Percentiles rank a stretch among this genome's conserved stretches.
These are phyloP conservation scores for Adiantum capillusveneris DNA, from an alignment of 75 land plant genomes.

Conservation along the genomic window DNA sequence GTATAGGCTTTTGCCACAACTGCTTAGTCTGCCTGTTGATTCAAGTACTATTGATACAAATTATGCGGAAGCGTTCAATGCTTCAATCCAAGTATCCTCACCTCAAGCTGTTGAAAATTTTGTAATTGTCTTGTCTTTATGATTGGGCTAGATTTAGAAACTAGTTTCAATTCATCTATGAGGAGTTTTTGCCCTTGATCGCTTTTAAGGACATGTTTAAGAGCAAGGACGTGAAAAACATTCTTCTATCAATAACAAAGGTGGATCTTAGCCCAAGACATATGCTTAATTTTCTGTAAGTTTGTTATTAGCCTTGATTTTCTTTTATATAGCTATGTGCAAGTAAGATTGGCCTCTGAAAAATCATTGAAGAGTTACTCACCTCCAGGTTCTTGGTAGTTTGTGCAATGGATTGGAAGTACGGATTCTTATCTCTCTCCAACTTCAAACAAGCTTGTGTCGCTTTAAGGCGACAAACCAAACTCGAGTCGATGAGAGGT, in stretches of 20 bases:
- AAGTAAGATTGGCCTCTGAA: too few species aligned
- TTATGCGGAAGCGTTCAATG: slow-evolving; percentile 52
- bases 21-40: slow-evolving; percentile 60
- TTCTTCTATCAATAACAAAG: slow-evolving; percentile 22
- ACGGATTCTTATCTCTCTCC: slow-evolving; percentile 58
- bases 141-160: too few species aligned
- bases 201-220: slow-evolving; percentile 44
- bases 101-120: too few species aligned
- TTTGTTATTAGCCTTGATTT: neutral
- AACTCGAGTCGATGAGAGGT: slow-evolving; percentile 62
- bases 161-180: too few species aligned
- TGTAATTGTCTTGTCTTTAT: too few species aligned
- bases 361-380: too few species aligned
- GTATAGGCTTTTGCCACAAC: slow-evolving; percentile 67
- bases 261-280: slow-evolving; percentile 34
- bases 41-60: slow-evolving; percentile 34
- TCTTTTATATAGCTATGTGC: neutral
- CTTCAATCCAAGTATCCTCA: neutral
- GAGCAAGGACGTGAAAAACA: slow-evolving; percentile 43
- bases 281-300: slow-evolving; percentile 35
- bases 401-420: slow-evolving; percentile 41
- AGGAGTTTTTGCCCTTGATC: slow-evolving; percentile 28
- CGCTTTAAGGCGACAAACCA: slow-evolving; percentile 52
- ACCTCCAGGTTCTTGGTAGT: slow-evolving; percentile 58
- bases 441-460: slow-evolving; percentile 53